phyloP scores from a whole-genome alignment of 2,329 filamentous ascomycete species.

The Apiospora saccharicola region DNA sequence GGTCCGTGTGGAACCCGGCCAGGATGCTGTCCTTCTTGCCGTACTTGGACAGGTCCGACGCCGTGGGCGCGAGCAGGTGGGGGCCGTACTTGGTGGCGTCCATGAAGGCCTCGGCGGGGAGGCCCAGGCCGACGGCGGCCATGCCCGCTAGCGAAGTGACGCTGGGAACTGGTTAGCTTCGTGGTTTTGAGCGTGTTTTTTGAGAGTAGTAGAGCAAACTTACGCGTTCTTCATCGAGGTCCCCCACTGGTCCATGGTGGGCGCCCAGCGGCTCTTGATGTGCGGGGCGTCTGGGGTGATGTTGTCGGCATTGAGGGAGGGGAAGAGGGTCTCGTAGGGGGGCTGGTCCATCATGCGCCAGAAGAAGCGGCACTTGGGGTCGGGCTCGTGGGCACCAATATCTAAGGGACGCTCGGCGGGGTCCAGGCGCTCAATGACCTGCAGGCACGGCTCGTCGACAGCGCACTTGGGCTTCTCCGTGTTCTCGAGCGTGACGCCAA shows the following conservation, averaged over 20 bases:
- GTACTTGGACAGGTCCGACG: slow-evolving; percentile 64
- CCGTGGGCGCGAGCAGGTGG: slow-evolving; percentile 67
- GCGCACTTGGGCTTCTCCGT: slow-evolving; percentile 71
- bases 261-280: slow-evolving; percentile 59
- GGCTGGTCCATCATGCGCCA: slow-evolving; percentile 65
- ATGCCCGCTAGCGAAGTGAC: slow-evolving; percentile 66
- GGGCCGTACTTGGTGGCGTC: slow-evolving; percentile 65
- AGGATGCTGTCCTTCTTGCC: slow-evolving; percentile 63
- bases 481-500: slow-evolving; percentile 68
- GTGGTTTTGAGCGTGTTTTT: not conserved
- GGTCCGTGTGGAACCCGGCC: slow-evolving; percentile 69
- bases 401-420: slow-evolving; percentile 65
- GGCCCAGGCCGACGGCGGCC: slow-evolving; percentile 62
- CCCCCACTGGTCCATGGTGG: slow-evolving; percentile 65
- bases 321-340: slow-evolving; percentile 63
- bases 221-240: slow-evolving; percentile 66
- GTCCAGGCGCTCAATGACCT: slow-evolving; percentile 61
- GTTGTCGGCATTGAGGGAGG: slow-evolving; percentile 62
- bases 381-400: slow-evolving; percentile 61
- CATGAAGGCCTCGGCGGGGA: slow-evolving; percentile 60
- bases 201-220: slow-evolving; percentile 37
- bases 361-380: slow-evolving; percentile 70
- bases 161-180: slow-evolving; percentile 38
- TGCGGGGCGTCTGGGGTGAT: slow-evolving; percentile 58
- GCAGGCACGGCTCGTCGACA: slow-evolving; percentile 66